Base-by-base conservation (phyloP, 2,329 filamentous ascomycete genomes). In the Acrocalymma vagum region DNA sequence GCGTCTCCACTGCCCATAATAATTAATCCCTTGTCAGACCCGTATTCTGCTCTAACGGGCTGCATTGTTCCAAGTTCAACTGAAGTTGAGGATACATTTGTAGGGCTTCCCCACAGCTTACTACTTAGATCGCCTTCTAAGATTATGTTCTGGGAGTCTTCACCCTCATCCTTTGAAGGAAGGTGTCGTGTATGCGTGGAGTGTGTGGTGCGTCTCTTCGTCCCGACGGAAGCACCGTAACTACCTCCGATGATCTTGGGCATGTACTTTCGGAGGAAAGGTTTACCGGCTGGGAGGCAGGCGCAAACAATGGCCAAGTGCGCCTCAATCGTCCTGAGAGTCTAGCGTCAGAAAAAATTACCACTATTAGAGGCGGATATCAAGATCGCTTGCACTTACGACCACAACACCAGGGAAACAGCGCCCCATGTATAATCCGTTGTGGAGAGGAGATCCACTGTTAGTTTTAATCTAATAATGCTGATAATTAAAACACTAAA, bases 331-430 rank as follows among this genome's bases (percentile, higher is more conserved):
- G 29, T 20, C 29, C 15, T 32, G 22, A 26, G 17, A 24, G 13
- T 20, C n/a, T n/a, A n/a, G n/a, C n/a, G n/a, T n/a, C n/a, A n/a
- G n/a, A n/a, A n/a, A n/a, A n/a, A n/a, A n/a, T n/a, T n/a, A n/a
- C n/a, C n/a, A n/a, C n/a, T n/a, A n/a, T n/a, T n/a, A n/a, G n/a
- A n/a, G n/a, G n/a, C n/a, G n/a, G n/a, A n/a, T n/a, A n/a, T n/a
- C n/a, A n/a, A n/a, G n/a, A n/a, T n/a, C 31, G 25, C 17, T 34
- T 34, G 31, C 14, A 34, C 31, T 34, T 34, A 34, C 31, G 20
- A 22, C 31, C 31, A 34, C 18, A 34, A 6, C 13, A 7, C 13
- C 9, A 22, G 13, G 5, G 14, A 16, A 8, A 26, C 31, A 9
- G 14, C 22, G 3, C 26, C 18, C 31, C 31, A 35, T 13, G 31